phyloP scores from a whole-genome alignment of 495 filamentous ascomycete genomes.

The Articulospora tetracladia region DNA sequence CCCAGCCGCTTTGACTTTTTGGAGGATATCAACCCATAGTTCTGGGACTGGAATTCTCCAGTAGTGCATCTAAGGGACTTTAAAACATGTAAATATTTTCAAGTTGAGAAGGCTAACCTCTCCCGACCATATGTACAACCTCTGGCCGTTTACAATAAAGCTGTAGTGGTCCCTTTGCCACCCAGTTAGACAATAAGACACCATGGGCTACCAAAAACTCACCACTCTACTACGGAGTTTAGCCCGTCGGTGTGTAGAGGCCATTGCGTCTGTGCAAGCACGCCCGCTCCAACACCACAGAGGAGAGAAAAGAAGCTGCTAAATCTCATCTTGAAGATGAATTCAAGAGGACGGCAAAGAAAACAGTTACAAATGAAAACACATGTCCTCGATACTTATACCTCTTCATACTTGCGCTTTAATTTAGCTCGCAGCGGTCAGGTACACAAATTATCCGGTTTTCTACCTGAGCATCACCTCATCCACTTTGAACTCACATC shows the following conservation, averaged over 20 bases:
- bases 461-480: neutral
- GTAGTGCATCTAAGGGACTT: conserved; percentile 41
- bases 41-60: conserved; percentile 53
- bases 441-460: neutral
- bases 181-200: neutral
- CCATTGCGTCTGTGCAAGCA: conserved; percentile 29
- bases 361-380: too few species aligned
- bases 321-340: conserved; percentile 7
- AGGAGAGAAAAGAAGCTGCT: conserved; percentile 1
- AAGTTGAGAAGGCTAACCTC: conserved; percentile 32
- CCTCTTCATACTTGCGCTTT: neutral
- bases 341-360: neutral
- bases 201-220: neutral
- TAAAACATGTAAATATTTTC: neutral
- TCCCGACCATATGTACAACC: conserved; percentile 53
- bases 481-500: neutral
- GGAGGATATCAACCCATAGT: conserved; percentile 57
- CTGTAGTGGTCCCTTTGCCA: conserved; percentile 55
- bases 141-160: conserved; percentile 50
- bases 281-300: neutral
- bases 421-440: neutral
- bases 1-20: conserved; percentile 58
- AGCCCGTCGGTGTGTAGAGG: conserved; percentile 47
- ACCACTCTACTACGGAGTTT: conserved; percentile 47
- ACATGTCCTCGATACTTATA: too few species aligned